These are phyloP conservation scores for Oropetium thomaeum DNA, from an alignment of 176 grass and related monocot genomes.

Conservation along the genomic window DNA sequence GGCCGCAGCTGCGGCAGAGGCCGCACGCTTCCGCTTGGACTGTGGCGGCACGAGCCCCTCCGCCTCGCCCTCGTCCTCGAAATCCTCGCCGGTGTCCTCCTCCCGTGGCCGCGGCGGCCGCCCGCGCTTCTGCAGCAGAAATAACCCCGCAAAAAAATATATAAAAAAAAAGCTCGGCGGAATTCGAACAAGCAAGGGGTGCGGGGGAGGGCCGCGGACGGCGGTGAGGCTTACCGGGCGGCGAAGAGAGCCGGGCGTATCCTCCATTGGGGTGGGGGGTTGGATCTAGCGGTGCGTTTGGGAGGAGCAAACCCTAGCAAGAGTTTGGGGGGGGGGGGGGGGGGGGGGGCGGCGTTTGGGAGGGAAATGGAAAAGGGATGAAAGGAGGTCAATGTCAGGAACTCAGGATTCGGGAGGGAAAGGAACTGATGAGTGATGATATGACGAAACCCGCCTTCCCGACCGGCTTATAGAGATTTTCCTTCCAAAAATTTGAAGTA, in stretches of 20 bases:
- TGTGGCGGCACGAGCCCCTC: slow-evolving; percentile 22
- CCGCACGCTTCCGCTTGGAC: slow-evolving; percentile 47
- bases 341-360: slow-evolving; percentile 13
- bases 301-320: slow-evolving; percentile 45
- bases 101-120: slow-evolving; percentile 40
- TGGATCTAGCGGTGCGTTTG: background rate
- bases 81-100: slow-evolving; percentile 6
- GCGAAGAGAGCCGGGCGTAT: slow-evolving; percentile 28
- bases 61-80: slow-evolving; percentile 7
- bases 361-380: slow-evolving; percentile 27
- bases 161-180: background rate
- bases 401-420: background rate
- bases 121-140: slow-evolving; percentile 41
- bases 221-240: slow-evolving; percentile 39
- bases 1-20: slow-evolving; percentile 7
- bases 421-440: background rate
- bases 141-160: background rate
- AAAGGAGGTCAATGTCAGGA: too few relatives aligned
- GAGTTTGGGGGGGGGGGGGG: background rate
- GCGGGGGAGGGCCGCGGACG: background rate
- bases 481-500: too few relatives aligned
- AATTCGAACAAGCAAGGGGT: background rate
- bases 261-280: slow-evolving; percentile 11
- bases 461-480: too few relatives aligned
- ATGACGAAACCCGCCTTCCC: too few relatives aligned